phyloP scores from a whole-genome alignment of 2,329 filamentous ascomycete genomes.

The Dactylellina sp. region DNA sequence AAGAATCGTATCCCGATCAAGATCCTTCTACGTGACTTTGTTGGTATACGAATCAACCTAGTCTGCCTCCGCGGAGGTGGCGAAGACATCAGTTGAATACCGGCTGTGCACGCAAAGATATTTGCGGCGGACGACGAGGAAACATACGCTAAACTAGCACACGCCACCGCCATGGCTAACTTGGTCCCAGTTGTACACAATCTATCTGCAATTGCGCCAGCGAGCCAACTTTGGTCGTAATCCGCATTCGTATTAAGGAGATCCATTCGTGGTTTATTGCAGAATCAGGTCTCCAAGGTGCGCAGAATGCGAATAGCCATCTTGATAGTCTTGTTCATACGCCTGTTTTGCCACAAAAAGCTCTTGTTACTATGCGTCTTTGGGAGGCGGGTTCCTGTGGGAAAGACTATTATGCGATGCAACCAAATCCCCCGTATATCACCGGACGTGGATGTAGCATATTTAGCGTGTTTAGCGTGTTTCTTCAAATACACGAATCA shows the following conservation, averaged over 20 bases:
- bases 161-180: conserved; percentile 23
- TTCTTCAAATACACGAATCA: too few species aligned
- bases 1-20: neutral
- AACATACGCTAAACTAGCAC: conserved; percentile 22
- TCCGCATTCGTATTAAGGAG: conserved; percentile 5
- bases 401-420: conserved; percentile 16
- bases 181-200: conserved; percentile 15
- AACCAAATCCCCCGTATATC: conserved; percentile 6
- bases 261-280: conserved; percentile 5
- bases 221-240: neutral
- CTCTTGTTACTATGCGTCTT: conserved; percentile 35
- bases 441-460: too few species aligned
- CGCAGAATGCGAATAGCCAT: conserved; percentile 5
- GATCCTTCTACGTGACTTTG: conserved; percentile 36
- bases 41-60: conserved; percentile 21
- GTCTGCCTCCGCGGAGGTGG: conserved; percentile 16
- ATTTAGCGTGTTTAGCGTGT: too few species aligned
- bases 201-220: conserved; percentile 4
- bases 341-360: conserved; percentile 26
- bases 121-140: conserved; percentile 32
- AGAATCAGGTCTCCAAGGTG: neutral
- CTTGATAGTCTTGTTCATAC: conserved; percentile 11
- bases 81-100: conserved; percentile 20
- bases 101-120: conserved; percentile 14
- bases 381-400: conserved; percentile 21